Conservation (phyloP, 768 basidiomycete species). For the Suillus subaureus region DNA sequence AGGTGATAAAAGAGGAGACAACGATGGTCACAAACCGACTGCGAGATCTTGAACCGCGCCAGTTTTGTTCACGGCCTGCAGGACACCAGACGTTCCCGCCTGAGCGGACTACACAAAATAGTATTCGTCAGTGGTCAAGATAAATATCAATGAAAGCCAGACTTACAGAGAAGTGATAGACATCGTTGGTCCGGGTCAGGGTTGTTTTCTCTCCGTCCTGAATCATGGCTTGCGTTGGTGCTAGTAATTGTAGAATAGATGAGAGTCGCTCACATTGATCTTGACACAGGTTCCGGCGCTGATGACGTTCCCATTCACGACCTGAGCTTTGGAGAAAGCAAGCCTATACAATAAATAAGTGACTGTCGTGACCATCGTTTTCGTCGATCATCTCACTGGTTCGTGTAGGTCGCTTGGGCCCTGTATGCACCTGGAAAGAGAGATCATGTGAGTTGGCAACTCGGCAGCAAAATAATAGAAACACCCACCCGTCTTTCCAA, state of each 20-base stretch:
- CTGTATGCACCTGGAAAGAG: background rate
- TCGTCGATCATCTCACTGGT: background rate
- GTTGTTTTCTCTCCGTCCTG: background rate
- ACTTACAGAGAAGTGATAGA: conserved; percentile 1
- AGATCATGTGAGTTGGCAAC: background rate
- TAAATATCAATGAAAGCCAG: background rate
- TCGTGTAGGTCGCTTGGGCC: background rate
- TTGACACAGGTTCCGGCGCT: background rate
- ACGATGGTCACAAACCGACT: background rate
- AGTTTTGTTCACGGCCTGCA: background rate
- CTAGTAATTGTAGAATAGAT: background rate
- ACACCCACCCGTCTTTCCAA: background rate
- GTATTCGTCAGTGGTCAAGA: background rate
- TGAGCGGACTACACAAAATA: background rate
- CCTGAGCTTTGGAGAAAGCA: background rate
- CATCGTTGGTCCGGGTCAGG: background rate
- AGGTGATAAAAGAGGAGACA: background rate
- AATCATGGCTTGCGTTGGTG: background rate
- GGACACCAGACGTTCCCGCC: background rate
- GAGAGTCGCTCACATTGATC: background rate
- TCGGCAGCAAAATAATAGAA: background rate
- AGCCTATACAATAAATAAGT: background rate
- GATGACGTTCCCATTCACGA: background rate
- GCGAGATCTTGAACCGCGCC: background rate
- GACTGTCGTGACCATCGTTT: background rate